phyloP scores from a whole-genome alignment of 1,284 basidiomycete genomes.

The Phellopilus nigrolimitatus region DNA sequence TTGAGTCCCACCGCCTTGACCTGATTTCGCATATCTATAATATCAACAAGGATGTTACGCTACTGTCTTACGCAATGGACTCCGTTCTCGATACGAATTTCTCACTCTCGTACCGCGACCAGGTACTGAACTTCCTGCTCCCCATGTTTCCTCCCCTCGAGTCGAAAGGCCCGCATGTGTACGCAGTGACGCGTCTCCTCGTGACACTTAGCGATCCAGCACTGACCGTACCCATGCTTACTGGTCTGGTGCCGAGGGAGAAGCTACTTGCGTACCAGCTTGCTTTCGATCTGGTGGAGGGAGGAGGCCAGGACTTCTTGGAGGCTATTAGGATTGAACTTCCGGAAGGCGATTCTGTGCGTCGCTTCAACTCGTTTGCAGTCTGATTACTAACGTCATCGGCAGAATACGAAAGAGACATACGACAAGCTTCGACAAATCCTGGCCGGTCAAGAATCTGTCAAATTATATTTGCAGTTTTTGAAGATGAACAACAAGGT shows the following conservation, averaged over 20 bases:
- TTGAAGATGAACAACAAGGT: constrained; percentile 90
- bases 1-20: constrained; percentile 85
- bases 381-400: constrained; percentile 18
- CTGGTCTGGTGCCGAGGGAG: constrained; percentile 66
- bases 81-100: constrained; percentile 82
- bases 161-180: constrained; percentile 69
- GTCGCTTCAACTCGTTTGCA: constrained; percentile 24
- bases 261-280: constrained; percentile 85
- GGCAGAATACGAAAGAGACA: constrained; percentile 52
- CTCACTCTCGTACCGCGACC: constrained; percentile 75
- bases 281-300: constrained; percentile 90
- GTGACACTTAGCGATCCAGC: constrained; percentile 79
- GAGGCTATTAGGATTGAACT: constrained; percentile 63
- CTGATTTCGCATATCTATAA: constrained; percentile 75
- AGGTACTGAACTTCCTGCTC: constrained; percentile 80
- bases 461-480: constrained; percentile 91
- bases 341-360: constrained; percentile 60
- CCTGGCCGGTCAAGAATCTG: constrained; percentile 83
- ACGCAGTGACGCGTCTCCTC: constrained; percentile 80
- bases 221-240: constrained; percentile 68
- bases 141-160: constrained; percentile 75
- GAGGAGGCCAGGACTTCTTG: constrained; percentile 88
- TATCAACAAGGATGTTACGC: constrained; percentile 64
- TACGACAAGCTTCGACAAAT: constrained; percentile 78
- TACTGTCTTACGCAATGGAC: constrained; percentile 88